These are phyloP conservation scores for Lentinus tigrinus DNA, from an alignment of 768 basidiomycete genomes.

Conservation along the genomic window DNA sequence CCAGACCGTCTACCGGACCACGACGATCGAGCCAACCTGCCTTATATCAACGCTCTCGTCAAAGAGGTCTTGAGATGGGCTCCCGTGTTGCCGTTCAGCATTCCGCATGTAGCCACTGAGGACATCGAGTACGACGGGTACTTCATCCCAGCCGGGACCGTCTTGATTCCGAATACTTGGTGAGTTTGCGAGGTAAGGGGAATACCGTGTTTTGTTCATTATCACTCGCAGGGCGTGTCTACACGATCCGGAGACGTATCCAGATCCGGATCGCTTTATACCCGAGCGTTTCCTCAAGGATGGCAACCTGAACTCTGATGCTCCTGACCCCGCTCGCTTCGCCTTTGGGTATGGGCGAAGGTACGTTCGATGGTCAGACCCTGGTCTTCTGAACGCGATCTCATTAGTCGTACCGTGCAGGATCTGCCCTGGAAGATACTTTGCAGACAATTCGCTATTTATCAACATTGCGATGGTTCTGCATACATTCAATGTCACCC, in stretches of 20 bases:
- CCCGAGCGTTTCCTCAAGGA: constrained; percentile 14
- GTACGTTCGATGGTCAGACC: background rate
- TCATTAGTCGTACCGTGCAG: no score
- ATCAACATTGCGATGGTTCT: constrained; percentile 6
- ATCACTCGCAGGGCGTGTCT: background rate
- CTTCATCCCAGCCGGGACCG: constrained; percentile 34
- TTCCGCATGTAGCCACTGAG: constrained; percentile 33
- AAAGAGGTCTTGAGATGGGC: constrained; percentile 16
- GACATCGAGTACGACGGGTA: constrained; percentile 40
- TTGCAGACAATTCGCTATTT: constrained; percentile 1
- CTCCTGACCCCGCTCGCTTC: background rate
- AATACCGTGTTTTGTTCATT: background rate
- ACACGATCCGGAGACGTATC: constrained; percentile 6
- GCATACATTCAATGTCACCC: constrained; percentile 4
- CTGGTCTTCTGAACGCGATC: background rate
- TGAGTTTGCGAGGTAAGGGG: background rate
- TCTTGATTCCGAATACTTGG: constrained; percentile 15
- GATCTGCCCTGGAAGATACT: constrained; percentile 3
- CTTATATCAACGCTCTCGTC: constrained; percentile 16
- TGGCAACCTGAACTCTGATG: background rate
- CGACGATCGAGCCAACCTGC: constrained; percentile 6
- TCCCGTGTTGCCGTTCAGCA: constrained; percentile 6
- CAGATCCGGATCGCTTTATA: constrained; percentile 4
- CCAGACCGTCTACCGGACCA: constrained; percentile 10
- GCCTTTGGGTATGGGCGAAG: constrained; percentile 13